A percentile compares a stretch with the other conserved stretches of the same genome.
Evolutionary conservation across 306 rosid species (phyloP).

Genomic region (Malus orientalis): DNA sequence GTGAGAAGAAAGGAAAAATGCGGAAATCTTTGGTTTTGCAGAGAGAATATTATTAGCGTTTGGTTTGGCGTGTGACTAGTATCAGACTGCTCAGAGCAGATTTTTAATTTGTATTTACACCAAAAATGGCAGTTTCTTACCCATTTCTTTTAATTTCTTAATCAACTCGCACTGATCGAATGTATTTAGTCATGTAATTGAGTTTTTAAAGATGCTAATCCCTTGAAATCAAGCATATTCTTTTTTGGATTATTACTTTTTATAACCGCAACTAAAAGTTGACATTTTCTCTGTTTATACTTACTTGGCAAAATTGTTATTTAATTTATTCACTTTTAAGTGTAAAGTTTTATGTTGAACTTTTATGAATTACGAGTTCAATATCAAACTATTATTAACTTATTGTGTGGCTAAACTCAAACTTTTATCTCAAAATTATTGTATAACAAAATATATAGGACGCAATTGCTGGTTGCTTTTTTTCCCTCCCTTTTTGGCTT

Average conservation of each 20-base stretch:
- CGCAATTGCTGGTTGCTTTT: not conserved
- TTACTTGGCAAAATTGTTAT: not conserved
- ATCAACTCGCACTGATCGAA: constrained; percentile 2
- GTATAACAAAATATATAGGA: no score
- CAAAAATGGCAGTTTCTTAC: constrained; percentile 14
- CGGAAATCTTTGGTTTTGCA: constrained; percentile 30
- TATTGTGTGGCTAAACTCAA: no score
- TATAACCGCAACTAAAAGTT: not conserved
- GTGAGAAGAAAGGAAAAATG: constrained; percentile 20
- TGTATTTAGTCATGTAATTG: constrained; percentile 14
- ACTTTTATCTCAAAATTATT: no score
- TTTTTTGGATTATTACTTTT: not conserved
- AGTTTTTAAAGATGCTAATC: not conserved
- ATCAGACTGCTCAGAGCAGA: no score
- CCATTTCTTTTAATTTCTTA: not conserved
- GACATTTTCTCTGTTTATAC: not conserved
- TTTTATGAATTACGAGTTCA: no score
- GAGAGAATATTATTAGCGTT: constrained; percentile 20
- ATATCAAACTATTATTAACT: no score
- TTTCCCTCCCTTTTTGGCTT: not conserved
- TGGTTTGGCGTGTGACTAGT: constrained; percentile 30
- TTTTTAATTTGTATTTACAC: constrained; percentile 31
- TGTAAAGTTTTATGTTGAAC: no score
- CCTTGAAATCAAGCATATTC: not conserved
- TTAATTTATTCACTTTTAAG: no score